phyloP scores from a whole-genome alignment of 495 filamentous ascomycete species.

The Penicillium egyptiacum region DNA sequence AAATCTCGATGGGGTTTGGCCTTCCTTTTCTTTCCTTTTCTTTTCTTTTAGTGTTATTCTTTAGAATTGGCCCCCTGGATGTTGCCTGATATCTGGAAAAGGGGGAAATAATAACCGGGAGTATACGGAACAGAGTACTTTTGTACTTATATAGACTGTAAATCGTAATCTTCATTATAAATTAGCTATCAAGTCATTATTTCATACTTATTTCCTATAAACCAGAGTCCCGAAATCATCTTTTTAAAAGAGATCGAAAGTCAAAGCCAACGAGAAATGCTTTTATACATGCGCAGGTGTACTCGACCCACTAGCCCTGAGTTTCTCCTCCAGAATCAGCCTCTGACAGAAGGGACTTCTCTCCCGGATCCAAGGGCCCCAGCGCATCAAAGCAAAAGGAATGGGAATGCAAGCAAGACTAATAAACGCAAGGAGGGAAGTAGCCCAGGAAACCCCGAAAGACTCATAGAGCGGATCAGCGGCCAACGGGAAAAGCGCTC shows the following conservation, averaged over 20 bases:
- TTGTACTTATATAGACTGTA: neutral
- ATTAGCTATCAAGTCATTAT: constrained; percentile 1
- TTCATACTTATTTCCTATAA: neutral
- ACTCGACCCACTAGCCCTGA: constrained; percentile 17
- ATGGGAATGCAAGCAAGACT: constrained; percentile 43
- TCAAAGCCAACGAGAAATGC: neutral
- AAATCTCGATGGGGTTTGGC: constrained; percentile 1
- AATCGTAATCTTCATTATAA: constrained; percentile 1
- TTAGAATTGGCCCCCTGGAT: neutral
- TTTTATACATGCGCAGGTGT: constrained; percentile 22
- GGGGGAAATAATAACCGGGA: neutral
- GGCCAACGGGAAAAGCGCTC: constrained; percentile 53
- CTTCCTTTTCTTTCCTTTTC: neutral
- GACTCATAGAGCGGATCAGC: constrained; percentile 40
- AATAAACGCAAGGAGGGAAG: constrained; percentile 46
- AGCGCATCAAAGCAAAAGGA: constrained; percentile 41
- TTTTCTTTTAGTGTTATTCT: neutral
- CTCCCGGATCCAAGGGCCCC: constrained; percentile 37
- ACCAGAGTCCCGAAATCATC: neutral
- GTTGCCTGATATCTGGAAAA: neutral
- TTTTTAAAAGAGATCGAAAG: too few relatives aligned
- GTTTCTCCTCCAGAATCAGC: constrained; percentile 29
- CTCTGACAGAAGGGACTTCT: constrained; percentile 44
- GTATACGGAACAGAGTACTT: too few relatives aligned
- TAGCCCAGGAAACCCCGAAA: constrained; percentile 48